Percentiles rank a stretch among this genome's conserved stretches.
phyloP scores from a whole-genome alignment of 2,329 filamentous ascomycete genomes.

The Paraphaeosphaeria minitans region DNA sequence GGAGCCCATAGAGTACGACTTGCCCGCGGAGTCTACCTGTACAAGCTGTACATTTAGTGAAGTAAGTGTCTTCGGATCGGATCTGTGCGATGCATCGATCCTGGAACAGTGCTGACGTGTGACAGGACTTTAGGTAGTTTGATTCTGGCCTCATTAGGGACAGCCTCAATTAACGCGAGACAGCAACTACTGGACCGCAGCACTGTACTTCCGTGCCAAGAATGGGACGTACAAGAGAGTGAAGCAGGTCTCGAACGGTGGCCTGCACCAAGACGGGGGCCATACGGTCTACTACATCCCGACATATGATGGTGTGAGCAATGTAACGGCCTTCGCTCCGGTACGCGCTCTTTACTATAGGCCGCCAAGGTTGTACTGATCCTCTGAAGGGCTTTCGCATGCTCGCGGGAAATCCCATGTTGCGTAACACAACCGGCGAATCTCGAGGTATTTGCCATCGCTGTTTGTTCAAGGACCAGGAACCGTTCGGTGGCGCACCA shows the following conservation, averaged over 20 bases:
- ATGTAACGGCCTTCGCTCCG: slow-evolving; percentile 42
- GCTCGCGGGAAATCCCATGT: slow-evolving; percentile 33
- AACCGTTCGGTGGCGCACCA: slow-evolving; percentile 17
- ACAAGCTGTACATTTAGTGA: slow-evolving; percentile 38
- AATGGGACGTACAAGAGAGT: slow-evolving; percentile 42
- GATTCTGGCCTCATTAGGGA: not conserved
- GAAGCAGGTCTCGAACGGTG: slow-evolving; percentile 26
- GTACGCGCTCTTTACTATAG: slow-evolving; percentile 14
- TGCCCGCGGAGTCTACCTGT: slow-evolving; percentile 28
- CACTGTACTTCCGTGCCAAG: slow-evolving; percentile 34
- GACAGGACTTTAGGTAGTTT: slow-evolving; percentile 4
- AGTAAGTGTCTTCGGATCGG: not conserved
- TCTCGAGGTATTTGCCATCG: slow-evolving; percentile 41
- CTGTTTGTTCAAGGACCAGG: slow-evolving; percentile 21
- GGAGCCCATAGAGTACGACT: slow-evolving; percentile 32
- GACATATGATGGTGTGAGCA: slow-evolving; percentile 36
- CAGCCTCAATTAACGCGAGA: not conserved
- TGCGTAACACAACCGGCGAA: slow-evolving; percentile 23
- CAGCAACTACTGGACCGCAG: slow-evolving; percentile 40
- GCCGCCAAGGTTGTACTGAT: not conserved
- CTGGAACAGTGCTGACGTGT: not conserved
- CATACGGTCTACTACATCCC: slow-evolving; percentile 42
- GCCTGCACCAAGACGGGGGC: slow-evolving; percentile 30
- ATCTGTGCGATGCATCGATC: not conserved
- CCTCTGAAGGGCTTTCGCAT: slow-evolving; percentile 32